These are phyloP conservation scores for Tieghemostelium lacteum DNA, from an alignment of 78 protist genomes.

Conservation along the genomic window DNA sequence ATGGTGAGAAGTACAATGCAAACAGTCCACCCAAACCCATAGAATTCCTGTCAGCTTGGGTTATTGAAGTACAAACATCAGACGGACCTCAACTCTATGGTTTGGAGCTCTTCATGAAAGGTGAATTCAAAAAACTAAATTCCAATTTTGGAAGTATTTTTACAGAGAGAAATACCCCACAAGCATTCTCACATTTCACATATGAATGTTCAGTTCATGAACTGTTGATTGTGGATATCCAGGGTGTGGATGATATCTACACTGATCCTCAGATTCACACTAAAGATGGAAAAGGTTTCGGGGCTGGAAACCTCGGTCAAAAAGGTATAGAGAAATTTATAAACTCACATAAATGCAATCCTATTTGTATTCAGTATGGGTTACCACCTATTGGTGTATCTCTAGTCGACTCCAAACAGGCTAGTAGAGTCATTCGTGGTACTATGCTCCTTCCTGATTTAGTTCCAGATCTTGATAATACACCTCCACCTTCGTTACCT, in stretches of 20 bases:
- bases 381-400: constrained; percentile 36
- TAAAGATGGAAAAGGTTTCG: constrained; percentile 75
- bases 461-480: not conserved
- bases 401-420: constrained; percentile 5
- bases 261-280: constrained; percentile 95
- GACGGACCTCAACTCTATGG: constrained; percentile 33
- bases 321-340: constrained; percentile 86
- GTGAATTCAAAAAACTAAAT: constrained; percentile 88
- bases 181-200: constrained; percentile 94
- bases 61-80: constrained; percentile 45
- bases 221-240: constrained; percentile 90
- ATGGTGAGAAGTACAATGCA: constrained; percentile 48
- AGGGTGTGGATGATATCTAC: constrained; percentile 93
- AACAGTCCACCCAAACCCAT: constrained; percentile 79
- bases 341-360: constrained; percentile 86
- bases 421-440: constrained; percentile 39
- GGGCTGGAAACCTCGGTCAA: constrained; percentile 87
- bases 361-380: constrained; percentile 79
- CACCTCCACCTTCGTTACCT: not conserved
- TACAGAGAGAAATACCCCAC: constrained; percentile 87
- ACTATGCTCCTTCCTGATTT: constrained; percentile 64
- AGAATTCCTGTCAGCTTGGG: constrained; percentile 76
- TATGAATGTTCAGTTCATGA: constrained; percentile 72
- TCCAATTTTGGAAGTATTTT: constrained; percentile 85
- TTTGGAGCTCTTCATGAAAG: constrained; percentile 69